Conservation (phyloP, 1,284 basidiomycete genomes). For the Nidula niveotomentosa region DNA sequence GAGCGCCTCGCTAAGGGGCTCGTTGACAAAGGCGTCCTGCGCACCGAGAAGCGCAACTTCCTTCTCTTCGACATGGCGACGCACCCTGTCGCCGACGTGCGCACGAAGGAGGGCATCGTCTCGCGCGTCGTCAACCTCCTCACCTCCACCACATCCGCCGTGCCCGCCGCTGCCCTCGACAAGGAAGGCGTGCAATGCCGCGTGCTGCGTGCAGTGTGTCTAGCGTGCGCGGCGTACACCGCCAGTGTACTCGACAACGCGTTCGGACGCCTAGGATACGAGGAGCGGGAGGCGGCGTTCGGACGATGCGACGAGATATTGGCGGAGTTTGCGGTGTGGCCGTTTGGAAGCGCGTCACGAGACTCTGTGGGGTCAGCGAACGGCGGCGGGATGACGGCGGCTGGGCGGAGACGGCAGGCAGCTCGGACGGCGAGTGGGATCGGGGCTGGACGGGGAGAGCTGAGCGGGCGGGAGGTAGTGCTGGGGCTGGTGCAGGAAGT, state of each 20-base stretch:
- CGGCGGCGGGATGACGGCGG: constrained; percentile 15
- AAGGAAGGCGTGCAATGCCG: constrained; percentile 81
- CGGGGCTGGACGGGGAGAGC: constrained; percentile 32
- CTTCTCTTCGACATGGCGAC: constrained; percentile 99
- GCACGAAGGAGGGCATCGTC: constrained; percentile 85
- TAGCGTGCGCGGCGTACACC: constrained; percentile 88
- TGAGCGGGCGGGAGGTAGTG: constrained; percentile 67
- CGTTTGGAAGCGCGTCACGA: constrained; percentile 55
- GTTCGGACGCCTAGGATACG: constrained; percentile 83
- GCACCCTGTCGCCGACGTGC: constrained; percentile 90
- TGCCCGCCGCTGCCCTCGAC: constrained; percentile 73
- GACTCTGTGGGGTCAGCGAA: constrained; percentile 4
- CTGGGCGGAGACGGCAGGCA: constrained; percentile 25
- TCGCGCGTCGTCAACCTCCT: constrained; percentile 75
- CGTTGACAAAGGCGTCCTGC: constrained; percentile 95
- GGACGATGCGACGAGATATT: constrained; percentile 90
- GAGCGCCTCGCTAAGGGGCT: constrained; percentile 96
- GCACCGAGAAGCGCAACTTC: constrained; percentile 97
- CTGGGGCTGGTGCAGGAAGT: constrained; percentile 81
- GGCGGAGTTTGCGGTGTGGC: constrained; percentile 88
- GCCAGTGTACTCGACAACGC: constrained; percentile 96
- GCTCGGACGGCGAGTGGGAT: constrained; percentile 54
- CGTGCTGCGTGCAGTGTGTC: constrained; percentile 76
- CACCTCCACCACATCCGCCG: constrained; percentile 81
- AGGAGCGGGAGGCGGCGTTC: constrained; percentile 90